Percentiles rank a stretch among this genome's conserved stretches.
Conservation (phyloP, 2,329 filamentous ascomycete species). For the Verticillium isaacii region DNA sequence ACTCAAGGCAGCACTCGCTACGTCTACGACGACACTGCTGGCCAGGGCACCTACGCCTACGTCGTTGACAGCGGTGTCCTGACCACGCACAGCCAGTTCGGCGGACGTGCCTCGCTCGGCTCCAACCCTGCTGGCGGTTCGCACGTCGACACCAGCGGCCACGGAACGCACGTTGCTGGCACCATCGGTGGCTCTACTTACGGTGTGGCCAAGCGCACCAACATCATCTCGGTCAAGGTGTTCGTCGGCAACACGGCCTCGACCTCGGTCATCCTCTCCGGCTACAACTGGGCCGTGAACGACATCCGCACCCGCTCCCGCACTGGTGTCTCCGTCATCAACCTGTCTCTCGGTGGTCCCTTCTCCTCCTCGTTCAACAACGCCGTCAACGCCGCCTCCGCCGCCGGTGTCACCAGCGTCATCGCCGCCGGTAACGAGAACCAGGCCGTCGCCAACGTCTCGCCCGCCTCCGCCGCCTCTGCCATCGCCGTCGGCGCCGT, state of each 20-base stretch:
- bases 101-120: slow-evolving; percentile 18
- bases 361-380: slow-evolving; percentile 26
- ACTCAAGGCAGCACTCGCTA: slow-evolving; percentile 17
- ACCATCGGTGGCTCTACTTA: slow-evolving; percentile 38
- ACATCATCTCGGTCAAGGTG: slow-evolving; percentile 41
- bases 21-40: slow-evolving; percentile 27
- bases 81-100: slow-evolving; percentile 23
- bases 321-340: slow-evolving; percentile 26
- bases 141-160: slow-evolving; percentile 32
- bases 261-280: slow-evolving; percentile 14
- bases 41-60: slow-evolving; percentile 30
- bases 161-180: slow-evolving; percentile 43
- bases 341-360: slow-evolving; percentile 34
- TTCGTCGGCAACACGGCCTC: slow-evolving; percentile 23
- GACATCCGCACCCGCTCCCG: slow-evolving; percentile 16
- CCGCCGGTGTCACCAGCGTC: slow-evolving; percentile 29
- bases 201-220: slow-evolving; percentile 41
- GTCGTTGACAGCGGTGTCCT: slow-evolving; percentile 36
- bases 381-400: slow-evolving; percentile 28
- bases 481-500: slow-evolving; percentile 28
- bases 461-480: slow-evolving; percentile 24
- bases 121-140: slow-evolving; percentile 18
- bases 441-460: slow-evolving; percentile 16
- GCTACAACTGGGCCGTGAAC: slow-evolving; percentile 19
- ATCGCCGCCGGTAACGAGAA: slow-evolving; percentile 35